Conservation (phyloP, 2,329 filamentous ascomycete species). For the Sporothrix globosa region DNA sequence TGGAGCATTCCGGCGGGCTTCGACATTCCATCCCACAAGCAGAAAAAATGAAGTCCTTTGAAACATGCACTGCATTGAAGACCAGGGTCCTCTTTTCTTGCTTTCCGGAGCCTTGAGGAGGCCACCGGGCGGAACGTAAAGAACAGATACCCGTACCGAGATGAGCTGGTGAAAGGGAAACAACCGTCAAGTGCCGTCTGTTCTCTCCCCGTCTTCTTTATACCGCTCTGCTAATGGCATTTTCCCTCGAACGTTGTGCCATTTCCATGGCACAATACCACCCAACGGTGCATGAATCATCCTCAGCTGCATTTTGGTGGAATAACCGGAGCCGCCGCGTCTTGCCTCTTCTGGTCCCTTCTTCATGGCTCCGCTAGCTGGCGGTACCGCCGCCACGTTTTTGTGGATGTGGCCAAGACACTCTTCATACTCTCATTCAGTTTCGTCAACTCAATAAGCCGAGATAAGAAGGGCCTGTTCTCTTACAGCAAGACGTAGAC, state of each 20-base stretch:
- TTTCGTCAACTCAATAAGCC: neutral
- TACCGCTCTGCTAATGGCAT: neutral
- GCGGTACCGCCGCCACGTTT: slow-evolving; percentile 4
- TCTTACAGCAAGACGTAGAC: neutral
- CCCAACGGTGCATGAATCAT: slow-evolving; percentile 5
- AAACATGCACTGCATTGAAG: neutral
- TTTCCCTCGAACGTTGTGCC: neutral
- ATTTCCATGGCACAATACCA: neutral
- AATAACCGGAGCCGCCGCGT: neutral
- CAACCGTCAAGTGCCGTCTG: neutral
- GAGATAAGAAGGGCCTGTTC: neutral
- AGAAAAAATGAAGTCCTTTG: neutral
- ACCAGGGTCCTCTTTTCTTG: neutral
- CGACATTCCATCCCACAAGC: neutral
- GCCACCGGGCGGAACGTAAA: neutral
- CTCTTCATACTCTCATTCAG: neutral
- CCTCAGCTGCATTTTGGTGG: neutral
- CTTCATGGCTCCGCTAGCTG: slow-evolving; percentile 7
- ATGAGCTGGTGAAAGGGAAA: neutral
- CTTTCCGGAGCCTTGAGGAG: neutral
- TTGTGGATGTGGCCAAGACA: no score
- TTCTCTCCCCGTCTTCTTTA: neutral
- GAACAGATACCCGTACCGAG: slow-evolving; percentile 1
- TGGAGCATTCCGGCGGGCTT: neutral
- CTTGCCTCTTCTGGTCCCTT: neutral